Conservation (phyloP, 2,329 filamentous ascomycete species). For the Colletotrichum filicis region DNA sequence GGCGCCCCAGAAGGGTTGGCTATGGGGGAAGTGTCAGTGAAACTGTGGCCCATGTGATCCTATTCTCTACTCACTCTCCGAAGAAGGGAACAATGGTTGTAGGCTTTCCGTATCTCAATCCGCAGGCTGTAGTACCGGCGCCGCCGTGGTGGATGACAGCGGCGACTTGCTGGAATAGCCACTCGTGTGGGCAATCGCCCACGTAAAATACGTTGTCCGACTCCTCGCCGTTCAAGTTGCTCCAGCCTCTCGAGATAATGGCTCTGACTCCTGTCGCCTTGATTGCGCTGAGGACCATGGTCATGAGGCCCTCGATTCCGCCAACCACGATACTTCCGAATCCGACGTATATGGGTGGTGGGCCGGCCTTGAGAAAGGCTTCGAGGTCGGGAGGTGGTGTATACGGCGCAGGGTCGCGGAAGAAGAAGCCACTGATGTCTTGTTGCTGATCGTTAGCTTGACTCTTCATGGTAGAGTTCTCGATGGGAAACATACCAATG, state of each 20-base stretch:
- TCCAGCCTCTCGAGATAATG: slow-evolving; percentile 33
- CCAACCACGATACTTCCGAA: slow-evolving; percentile 29
- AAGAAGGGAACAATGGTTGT: slow-evolving; percentile 33
- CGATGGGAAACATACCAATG: slow-evolving; percentile 60
- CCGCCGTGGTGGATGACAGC: slow-evolving; percentile 33
- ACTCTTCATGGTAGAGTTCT: too few relatives aligned
- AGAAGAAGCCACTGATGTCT: slow-evolving; percentile 72
- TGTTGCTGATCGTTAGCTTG: slow-evolving; percentile 6
- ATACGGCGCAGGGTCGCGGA: slow-evolving; percentile 67
- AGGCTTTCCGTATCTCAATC: slow-evolving; percentile 24
- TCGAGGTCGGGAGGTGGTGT: slow-evolving; percentile 64
- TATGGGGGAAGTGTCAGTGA: not conserved
- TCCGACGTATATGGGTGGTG: slow-evolving; percentile 49
- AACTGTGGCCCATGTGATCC: too few relatives aligned
- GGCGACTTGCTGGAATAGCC: slow-evolving; percentile 32
- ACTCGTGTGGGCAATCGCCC: slow-evolving; percentile 33
- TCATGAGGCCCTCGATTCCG: slow-evolving; percentile 14
- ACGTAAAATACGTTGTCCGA: slow-evolving; percentile 26
- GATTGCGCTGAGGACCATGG: slow-evolving; percentile 29
- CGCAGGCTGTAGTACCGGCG: slow-evolving; percentile 30
- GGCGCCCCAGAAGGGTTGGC: slow-evolving; percentile 33
- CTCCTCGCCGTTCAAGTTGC: slow-evolving; percentile 17
- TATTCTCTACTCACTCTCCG: slow-evolving; percentile 20
- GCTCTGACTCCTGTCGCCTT: slow-evolving; percentile 22
- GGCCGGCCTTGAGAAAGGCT: slow-evolving; percentile 65